Base-by-base conservation (phyloP, 805 yeast species). In the Candida sphagnicola region DNA sequence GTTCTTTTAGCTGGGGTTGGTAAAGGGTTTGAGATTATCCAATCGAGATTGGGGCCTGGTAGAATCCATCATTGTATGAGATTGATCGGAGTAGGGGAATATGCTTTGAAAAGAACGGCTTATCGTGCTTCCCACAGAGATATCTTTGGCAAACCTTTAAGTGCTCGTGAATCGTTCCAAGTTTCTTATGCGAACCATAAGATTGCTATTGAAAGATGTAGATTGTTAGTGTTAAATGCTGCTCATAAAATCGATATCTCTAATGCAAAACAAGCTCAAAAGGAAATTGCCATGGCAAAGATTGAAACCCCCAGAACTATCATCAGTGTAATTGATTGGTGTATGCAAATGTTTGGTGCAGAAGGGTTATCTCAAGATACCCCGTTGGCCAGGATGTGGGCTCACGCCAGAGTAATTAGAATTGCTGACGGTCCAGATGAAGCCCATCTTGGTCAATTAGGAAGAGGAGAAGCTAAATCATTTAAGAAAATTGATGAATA, bases 361-460 rank as follows among this genome's bases (percentile, higher is more conserved):
- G 82, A 75, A 51, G 85, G 85, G 39, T 72, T 79, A 8, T 71
- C 77, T 30, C 79, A 77, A 53, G 85, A 80, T 45, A 72, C 79
- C 8, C 78, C 74, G 37, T 61, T 80, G 52, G 78, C 84, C 2
- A 56, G 71, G 41, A 56, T 71, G 56, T 80, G 72, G 58, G 75
- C 77, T 17, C 56, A 57, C 40, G 62, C 72, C 34, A 66, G 85
- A 53, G 76, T 80, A 31, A 66, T 79, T 40, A 61, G 85, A 45
- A 75, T 78, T 40, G 84, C 85, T 12, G 85, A 80, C 54, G 85
- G 85, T 10, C 85, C 85, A 2, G 85, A 79, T 61, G 85, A 78
- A 54, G 81, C 80, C 3, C 83, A 80, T 53, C 59, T 76, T 53
- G 60, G 61, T 43, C 84, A 78, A 57, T 61, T 80, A 45, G 83